Evolutionary conservation across 2,329 filamentous ascomycete genomes (phyloP), one percentile per base, ranked within the genome.

Genomic region (Colletotrichum gloeosporioides): DNA sequence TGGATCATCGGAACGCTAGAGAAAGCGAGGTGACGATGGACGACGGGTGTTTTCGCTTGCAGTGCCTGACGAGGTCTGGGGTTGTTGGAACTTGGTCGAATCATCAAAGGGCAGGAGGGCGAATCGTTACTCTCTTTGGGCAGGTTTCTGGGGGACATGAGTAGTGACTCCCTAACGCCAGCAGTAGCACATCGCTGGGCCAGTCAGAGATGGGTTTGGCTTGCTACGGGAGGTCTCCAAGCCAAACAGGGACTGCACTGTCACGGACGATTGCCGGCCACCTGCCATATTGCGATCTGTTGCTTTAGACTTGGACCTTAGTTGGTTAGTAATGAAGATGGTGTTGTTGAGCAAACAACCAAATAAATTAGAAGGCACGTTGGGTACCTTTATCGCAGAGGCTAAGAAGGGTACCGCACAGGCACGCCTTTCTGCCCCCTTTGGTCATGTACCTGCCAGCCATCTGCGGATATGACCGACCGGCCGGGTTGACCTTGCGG

Each of bases 381-480:
- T 53, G 44, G 44, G 44, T 22, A 22, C 44, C 44, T 25, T 53
- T 22, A 22, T 53, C 22, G n/a, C 44, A 53, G 44, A 53, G n/a
- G 12, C 31, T 57, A 59, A 59, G 34, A 63, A 70, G 6, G 57
- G 57, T 34, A 63, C 68, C 68, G 57, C 27, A 18, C n/a, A 57
- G 27, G 44, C 27, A 63, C 22, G 13, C n/a, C 44, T 22, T 18
- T 44, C 44, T 63, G 34, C 68, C 62, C 31, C 18, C 15, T 49
- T 34, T 53, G 72, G 55, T 6, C 16, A 22, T 66, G 62, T 49
- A 18, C 59, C 53, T 27, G 61, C 71, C 62, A 39, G 39, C 62
- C 68, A 32, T 27, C 57, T 61, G 68, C 57, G 70, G 69, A 73
- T 64, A 61, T 76, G 69, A 69, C 69, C 70, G 69, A 69, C 70